Conservation (phyloP, 2,329 filamentous ascomycete species). For the Apiospora sp. region DNA sequence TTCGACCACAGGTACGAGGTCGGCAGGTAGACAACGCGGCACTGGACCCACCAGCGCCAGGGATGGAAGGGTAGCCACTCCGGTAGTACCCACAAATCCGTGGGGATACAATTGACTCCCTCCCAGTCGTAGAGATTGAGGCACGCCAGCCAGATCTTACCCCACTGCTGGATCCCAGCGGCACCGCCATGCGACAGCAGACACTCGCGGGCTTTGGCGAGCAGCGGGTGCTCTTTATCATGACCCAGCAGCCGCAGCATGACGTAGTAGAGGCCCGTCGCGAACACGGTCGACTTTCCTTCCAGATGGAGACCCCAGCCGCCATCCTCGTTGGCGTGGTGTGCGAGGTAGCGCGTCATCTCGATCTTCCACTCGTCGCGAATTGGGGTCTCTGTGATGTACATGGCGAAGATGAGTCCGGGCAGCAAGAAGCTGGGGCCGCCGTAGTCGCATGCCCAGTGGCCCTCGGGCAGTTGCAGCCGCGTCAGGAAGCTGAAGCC, state of each 20-base stretch:
- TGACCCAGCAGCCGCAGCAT: background rate
- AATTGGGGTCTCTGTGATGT: background rate
- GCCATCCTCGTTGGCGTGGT: background rate
- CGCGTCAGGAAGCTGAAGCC: background rate
- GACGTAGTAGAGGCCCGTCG: slow-evolving; percentile 1
- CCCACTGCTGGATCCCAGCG: background rate
- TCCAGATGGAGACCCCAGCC: background rate
- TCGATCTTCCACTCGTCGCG: background rate
- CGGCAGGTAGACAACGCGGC: background rate
- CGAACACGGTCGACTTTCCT: background rate
- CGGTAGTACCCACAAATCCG: background rate
- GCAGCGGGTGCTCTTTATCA: background rate
- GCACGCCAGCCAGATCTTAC: background rate
- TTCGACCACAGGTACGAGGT: slow-evolving; percentile 14
- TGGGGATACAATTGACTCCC: background rate
- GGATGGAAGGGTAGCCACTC: background rate
- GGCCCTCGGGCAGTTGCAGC: background rate
- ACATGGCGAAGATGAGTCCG: background rate
- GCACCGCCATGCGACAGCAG: background rate
- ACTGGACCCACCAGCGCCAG: background rate
- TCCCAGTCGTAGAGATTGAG: background rate
- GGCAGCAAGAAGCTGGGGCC: background rate
- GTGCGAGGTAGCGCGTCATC: background rate
- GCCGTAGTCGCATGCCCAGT: background rate
- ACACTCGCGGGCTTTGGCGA: background rate